These are phyloP conservation scores for Diplodia intermedia DNA, from an alignment of 2,329 filamentous ascomycete species.

Conservation along the genomic window DNA sequence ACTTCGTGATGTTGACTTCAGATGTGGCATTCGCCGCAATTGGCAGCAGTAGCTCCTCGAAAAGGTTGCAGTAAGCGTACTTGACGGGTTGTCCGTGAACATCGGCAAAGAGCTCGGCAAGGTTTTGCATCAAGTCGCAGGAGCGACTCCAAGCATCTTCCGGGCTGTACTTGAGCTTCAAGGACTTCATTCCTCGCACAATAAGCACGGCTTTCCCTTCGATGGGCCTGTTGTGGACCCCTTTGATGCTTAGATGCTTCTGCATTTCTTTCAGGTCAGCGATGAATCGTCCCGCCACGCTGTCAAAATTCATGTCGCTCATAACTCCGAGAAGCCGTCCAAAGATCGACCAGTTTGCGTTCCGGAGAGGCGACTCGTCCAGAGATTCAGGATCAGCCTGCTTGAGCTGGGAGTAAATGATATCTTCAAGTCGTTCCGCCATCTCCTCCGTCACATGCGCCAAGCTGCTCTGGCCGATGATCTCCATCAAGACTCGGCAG, in stretches of 20 bases:
- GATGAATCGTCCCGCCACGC: conserved; percentile 82
- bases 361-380: conserved; percentile 77
- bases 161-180: conserved; percentile 76
- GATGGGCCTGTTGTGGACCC: conserved; percentile 68
- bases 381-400: conserved; percentile 84
- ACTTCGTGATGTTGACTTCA: conserved; percentile 81
- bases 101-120: conserved; percentile 82
- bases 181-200: conserved; percentile 87
- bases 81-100: conserved; percentile 91
- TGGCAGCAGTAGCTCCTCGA: conserved; percentile 84
- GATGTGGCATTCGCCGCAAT: conserved; percentile 81
- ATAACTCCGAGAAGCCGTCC: conserved; percentile 93
- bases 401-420: conserved; percentile 95
- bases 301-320: conserved; percentile 89
- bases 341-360: conserved; percentile 96
- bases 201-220: conserved; percentile 88
- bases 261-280: conserved; percentile 80
- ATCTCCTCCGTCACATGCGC: conserved; percentile 85
- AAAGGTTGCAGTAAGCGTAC: conserved; percentile 89
- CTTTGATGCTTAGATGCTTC: conserved; percentile 76
- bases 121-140: conserved; percentile 83
- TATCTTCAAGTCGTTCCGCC: conserved; percentile 90
- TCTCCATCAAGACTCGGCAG: conserved; percentile 90
- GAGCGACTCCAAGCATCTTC: conserved; percentile 82
- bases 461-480: conserved; percentile 88